phyloP scores from a whole-genome alignment of 2,329 filamentous ascomycete species.

The Thielaviopsis cerberus region DNA sequence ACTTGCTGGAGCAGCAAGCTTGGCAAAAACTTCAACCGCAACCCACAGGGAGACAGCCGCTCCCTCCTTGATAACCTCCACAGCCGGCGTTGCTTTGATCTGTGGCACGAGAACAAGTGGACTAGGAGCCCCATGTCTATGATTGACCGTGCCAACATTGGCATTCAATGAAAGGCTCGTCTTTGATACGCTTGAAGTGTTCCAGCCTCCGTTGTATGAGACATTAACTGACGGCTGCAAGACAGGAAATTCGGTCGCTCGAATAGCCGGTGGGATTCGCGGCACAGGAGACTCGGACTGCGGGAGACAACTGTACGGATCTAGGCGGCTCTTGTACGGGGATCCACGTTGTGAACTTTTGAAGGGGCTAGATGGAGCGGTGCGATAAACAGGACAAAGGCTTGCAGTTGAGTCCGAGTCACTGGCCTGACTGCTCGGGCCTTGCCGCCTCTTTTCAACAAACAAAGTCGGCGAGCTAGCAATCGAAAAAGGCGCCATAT shows the following conservation, averaged over 20 bases:
- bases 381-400: conserved; percentile 1
- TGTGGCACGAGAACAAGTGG: conserved; percentile 23
- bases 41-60: conserved; percentile 25
- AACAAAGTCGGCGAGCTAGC: conserved; percentile 2
- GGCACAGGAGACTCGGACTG: conserved; percentile 5
- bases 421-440: neutral
- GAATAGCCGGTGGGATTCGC: conserved; percentile 2
- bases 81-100: conserved; percentile 26
- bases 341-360: conserved; percentile 1
- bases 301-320: neutral
- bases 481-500: neutral
- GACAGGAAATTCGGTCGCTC: neutral
- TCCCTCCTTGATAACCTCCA: conserved; percentile 19
- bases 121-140: conserved; percentile 5
- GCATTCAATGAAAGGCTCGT: neutral
- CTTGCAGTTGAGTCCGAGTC: conserved; percentile 6
- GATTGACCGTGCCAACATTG: neutral
- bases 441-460: conserved; percentile 8
- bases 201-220: conserved; percentile 1
- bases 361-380: conserved; percentile 7
- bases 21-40: conserved; percentile 29
- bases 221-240: conserved; percentile 7
- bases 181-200: conserved; percentile 1
- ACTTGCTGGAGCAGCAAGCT: conserved; percentile 17
- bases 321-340: neutral